phyloP scores from a whole-genome alignment of 805 yeast species.

The Tetrapisispora iriomotensis region DNA sequence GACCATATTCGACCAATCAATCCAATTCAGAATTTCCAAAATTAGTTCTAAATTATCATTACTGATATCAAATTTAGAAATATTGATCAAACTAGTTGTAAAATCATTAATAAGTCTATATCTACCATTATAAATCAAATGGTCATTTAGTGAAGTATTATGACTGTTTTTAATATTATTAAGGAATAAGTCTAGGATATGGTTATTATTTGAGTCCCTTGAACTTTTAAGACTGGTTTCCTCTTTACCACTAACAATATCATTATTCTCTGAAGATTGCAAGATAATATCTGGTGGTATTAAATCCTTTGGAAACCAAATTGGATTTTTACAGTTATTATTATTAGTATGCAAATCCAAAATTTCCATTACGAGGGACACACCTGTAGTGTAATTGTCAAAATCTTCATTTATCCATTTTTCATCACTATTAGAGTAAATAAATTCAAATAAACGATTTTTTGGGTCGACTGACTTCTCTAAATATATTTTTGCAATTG shows the following conservation, averaged over 20 bases:
- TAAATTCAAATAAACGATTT: constrained; percentile 22
- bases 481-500: constrained; percentile 19
- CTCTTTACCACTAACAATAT: no score
- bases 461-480: constrained; percentile 17
- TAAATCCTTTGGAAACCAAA: constrained; percentile 21
- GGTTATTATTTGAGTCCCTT: neutral
- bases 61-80: constrained; percentile 22
- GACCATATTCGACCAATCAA: constrained; percentile 21
- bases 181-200: neutral
- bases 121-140: constrained; percentile 3
- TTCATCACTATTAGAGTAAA: constrained; percentile 12
- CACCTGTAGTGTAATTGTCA: constrained; percentile 20
- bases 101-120: constrained; percentile 21
- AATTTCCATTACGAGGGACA: constrained; percentile 21
- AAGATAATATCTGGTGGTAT: constrained; percentile 17
- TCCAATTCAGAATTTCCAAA: constrained; percentile 23
- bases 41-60: constrained; percentile 25
- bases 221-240: no score
- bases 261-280: neutral
- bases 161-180: neutral
- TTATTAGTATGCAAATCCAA: neutral
- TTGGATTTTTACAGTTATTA: constrained; percentile 2
- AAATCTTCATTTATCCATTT: constrained; percentile 25
- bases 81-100: constrained; percentile 18
- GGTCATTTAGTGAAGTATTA: neutral